Conservation (phyloP, 164 flowering plant genomes). For the Stephania japonica region DNA sequence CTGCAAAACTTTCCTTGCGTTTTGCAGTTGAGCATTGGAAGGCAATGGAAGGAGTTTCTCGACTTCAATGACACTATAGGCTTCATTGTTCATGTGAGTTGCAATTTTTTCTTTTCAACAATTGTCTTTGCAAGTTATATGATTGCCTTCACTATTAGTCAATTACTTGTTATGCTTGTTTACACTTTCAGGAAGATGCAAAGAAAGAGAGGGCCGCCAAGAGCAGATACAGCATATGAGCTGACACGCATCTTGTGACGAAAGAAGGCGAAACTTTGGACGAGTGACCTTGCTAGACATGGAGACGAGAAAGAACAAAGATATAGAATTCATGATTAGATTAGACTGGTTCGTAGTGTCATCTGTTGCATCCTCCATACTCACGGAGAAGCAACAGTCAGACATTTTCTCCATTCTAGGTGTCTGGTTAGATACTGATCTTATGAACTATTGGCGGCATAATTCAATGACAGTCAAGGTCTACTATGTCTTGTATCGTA, state of each 20-base stretch:
- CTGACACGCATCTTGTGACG: conserved; percentile 1
- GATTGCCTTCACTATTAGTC: not conserved
- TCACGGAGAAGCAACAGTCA: not conserved
- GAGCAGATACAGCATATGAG: conserved; percentile 1
- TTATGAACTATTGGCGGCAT: not conserved
- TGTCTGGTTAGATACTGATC: not conserved
- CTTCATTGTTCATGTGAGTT: conserved; percentile 50
- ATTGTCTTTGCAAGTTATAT: not conserved
- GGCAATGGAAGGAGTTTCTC: conserved; percentile 76
- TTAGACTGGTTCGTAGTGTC: not conserved
- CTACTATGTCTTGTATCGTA: not conserved
- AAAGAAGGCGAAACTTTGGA: not conserved
- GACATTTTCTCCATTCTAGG: not conserved
- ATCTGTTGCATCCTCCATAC: not conserved
- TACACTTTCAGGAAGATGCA: conserved; percentile 11
- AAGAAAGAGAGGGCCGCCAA: not conserved
- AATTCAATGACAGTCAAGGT: not conserved
- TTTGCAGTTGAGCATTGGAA: conserved; percentile 60
- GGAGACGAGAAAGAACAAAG: not conserved
- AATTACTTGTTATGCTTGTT: conserved; percentile 1
- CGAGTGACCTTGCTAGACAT: not conserved
- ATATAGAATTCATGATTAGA: not conserved
- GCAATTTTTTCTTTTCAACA: not conserved
- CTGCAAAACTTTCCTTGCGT: not conserved
- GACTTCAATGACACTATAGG: conserved; percentile 60